phyloP scores from a whole-genome alignment of 768 basidiomycete species.

The Phanerochaete sordida region DNA sequence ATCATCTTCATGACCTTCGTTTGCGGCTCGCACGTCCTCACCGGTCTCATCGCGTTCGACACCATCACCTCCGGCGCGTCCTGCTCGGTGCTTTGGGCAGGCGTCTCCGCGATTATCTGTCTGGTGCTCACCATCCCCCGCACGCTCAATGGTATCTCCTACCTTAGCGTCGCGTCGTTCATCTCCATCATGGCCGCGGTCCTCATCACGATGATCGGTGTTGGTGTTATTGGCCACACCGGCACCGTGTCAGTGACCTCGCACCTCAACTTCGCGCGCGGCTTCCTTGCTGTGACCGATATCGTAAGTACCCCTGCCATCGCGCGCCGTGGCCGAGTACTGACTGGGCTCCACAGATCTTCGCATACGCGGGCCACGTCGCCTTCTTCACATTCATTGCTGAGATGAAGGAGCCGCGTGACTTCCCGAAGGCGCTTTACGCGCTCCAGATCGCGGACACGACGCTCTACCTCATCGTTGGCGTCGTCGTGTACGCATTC shows the following conservation, averaged over 20 bases:
- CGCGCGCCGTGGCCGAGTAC: neutral
- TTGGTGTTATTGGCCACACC: slow-evolving; percentile 23
- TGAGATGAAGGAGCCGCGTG: slow-evolving; percentile 27
- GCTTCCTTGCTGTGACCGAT: slow-evolving; percentile 28
- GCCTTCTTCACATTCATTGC: slow-evolving; percentile 30
- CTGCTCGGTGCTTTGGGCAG: slow-evolving; percentile 28
- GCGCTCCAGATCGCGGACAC: slow-evolving; percentile 26
- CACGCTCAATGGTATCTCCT: slow-evolving; percentile 26
- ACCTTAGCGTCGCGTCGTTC: slow-evolving; percentile 28
- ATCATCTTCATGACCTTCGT: slow-evolving; percentile 27
- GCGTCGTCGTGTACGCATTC: slow-evolving; percentile 27
- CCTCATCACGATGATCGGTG: slow-evolving; percentile 30
- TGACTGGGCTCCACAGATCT: slow-evolving; percentile 17
- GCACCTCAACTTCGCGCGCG: slow-evolving; percentile 21
- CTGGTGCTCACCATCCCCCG: slow-evolving; percentile 25
- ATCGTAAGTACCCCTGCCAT: slow-evolving; percentile 17
- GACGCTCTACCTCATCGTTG: slow-evolving; percentile 27
- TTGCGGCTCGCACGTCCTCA: slow-evolving; percentile 28
- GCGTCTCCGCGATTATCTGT: slow-evolving; percentile 25
- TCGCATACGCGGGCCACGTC: slow-evolving; percentile 28
- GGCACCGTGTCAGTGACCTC: slow-evolving; percentile 17
- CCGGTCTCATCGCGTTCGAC: slow-evolving; percentile 28
- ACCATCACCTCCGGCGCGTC: slow-evolving; percentile 28
- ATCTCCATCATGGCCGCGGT: slow-evolving; percentile 27
- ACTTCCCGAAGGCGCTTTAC: slow-evolving; percentile 28